Base-by-base conservation (phyloP, 2,329 filamentous ascomycete species). In the Colletotrichum tanaceti region DNA sequence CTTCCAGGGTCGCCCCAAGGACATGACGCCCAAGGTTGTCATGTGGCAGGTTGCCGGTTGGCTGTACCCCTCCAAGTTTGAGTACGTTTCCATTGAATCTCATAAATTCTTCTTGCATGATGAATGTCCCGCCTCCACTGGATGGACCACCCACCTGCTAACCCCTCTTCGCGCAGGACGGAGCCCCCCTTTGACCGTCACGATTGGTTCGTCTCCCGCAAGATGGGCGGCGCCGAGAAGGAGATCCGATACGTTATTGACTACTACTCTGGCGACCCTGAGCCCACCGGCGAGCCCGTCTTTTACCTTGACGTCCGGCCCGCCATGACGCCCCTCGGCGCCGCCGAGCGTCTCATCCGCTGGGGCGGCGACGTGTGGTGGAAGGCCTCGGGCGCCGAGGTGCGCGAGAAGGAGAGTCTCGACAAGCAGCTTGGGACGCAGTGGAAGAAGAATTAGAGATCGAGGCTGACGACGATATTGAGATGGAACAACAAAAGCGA, bases 341-440 rank as follows among this genome's bases (percentile, higher is more conserved):
- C 93, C 0, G 88, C 90, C 3, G 96, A 98, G 83, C 87, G 96
- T 59, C 80, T 94, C 70, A 89, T 98, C 77, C 85, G 94, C 75
- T 98, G 94, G 93, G 91, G 94, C 58, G 94, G 93, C 11, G 95
- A 98, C 79, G 87, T 97, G 10, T 99, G 96, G 96, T 97, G 93
- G 90, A 90, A 88, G 73, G 94, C 94, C 0, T 93, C 89, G 62
- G 94, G 94, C 0, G 93, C 89, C 14, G 87, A 87, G 64, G 89
- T 86, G 18, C 83, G 86, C 35, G 85, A 88, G 78, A 78, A 79
- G 16, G 70, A 64, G 24, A 24, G 22, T 32, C 65, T 65, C 7
- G 47, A 55, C 44, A 59, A 68, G 38, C 58, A 67, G 53, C 65
- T 65, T 5, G 47, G 52, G 41, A 59, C 65, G 38, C 58, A 67